Conservation (phyloP, 257 asterid genomes). For the Haberlea rhodopensis region DNA sequence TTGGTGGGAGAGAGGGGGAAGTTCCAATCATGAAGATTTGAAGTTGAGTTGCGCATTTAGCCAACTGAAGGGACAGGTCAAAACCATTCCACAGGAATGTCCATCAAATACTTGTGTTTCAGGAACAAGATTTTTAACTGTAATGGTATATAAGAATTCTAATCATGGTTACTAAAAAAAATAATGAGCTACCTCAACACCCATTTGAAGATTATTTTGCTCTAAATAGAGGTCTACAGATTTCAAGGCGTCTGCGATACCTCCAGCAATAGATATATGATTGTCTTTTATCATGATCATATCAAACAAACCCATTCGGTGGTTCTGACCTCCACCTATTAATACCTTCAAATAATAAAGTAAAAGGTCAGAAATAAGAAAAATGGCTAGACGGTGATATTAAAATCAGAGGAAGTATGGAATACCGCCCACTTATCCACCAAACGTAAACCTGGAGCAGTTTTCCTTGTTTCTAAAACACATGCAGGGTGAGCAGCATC, state of each 20-base stretch:
- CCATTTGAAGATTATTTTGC: conserved; percentile 74
- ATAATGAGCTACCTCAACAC: conserved; percentile 69
- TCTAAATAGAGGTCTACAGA: conserved; percentile 73
- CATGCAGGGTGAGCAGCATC: conserved; percentile 88
- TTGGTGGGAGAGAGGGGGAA: neutral
- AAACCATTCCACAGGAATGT: neutral
- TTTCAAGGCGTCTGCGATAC: conserved; percentile 69
- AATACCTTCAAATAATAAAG: conserved; percentile 51
- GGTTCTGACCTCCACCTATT: conserved; percentile 94
- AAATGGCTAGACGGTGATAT: neutral
- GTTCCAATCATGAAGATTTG: neutral
- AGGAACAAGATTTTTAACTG: neutral
- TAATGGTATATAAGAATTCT: conserved; percentile 1
- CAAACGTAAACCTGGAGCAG: conserved; percentile 93
- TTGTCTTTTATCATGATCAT: conserved; percentile 99
- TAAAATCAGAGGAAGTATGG: conserved; percentile 21
- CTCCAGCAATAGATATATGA: conserved; percentile 91
- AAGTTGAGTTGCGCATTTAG: neutral
- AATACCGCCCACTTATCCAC: conserved; percentile 99
- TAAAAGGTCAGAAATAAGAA: conserved; percentile 12
- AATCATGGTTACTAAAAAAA: neutral
- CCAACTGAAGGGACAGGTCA: neutral
- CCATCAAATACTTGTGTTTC: neutral
- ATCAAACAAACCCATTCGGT: conserved; percentile 94
- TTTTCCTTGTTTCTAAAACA: conserved; percentile 89